Evolutionary conservation across 768 basidiomycete genomes (phyloP), one percentile per base, ranked within the genome.

Genomic region (Mycena alexandri): DNA sequence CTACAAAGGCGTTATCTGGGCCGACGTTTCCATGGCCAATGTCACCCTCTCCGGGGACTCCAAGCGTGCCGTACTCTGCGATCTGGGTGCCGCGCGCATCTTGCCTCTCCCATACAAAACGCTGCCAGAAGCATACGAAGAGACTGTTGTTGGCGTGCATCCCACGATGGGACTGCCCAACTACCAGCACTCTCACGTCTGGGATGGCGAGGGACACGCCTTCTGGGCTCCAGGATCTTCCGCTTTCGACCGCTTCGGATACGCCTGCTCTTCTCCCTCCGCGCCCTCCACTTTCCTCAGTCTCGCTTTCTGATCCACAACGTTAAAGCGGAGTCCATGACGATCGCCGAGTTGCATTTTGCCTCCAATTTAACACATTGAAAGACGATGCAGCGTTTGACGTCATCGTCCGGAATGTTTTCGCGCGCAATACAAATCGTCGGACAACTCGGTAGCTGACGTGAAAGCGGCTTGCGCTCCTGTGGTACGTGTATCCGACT

Each of bases 191-290:
- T 17, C 16, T 3, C 38, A 56, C 16, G 22, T 56, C 41, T 56
- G 55, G 55, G 55, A 56, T 17, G 55, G 55, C 21, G 34, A 36
- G 21, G 55, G 55, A 9, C 38, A 29, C 42, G 22, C 1, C 19
- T 24, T 19, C n/a, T 8, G n/a, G 2, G 57, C 43, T 10, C 29
- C n/a, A 2, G 21, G 46, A 25, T 36, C 57, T 1, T 43, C 57
- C 34, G 43, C 46, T 47, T 24, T 41, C 33, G 44, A 58, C 57
- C 57, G 57, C 29, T 58, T 58, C 34, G 57, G 57, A 14, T 58
- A 33, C 33, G 57, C 44, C 29, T 58, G 57, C 44, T 58, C 8
- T 58, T 58, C 44, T 58, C 34, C 44, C 44, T 58, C 25, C 44
- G 46, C 43, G 6, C 57, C 10, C 57, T 58, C 43, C 44, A 47